Base-by-base conservation (phyloP, 768 basidiomycete genomes). In the Neoboletus subvelutipes region DNA sequence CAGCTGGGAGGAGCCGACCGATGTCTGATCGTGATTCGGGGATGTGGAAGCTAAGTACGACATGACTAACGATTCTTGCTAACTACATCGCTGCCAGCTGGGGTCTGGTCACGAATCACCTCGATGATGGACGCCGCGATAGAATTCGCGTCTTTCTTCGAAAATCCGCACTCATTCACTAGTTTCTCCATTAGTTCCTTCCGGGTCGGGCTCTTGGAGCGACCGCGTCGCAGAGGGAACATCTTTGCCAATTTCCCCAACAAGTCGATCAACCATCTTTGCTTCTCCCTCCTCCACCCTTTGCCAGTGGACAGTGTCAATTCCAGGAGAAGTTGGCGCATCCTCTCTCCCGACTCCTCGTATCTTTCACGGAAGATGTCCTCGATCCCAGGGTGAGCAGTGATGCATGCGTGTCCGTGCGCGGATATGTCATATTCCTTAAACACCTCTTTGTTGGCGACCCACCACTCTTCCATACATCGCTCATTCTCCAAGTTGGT, bases 381-480 rank as follows among this genome's bases (percentile, higher is more conserved):
- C 0, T 45, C 64, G 12, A 60, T 54, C 18, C 75, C 69, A 17
- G 64, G 56, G 41, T 50, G 69, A 15, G 76, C 70, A 15, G 77
- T 77, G 58, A 79, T 68, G 56, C 79, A 79, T 4, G 76, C 79
- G 20, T 76, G 71, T 17, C 71, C 76, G 13, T 60, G 34, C 0
- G 67, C 56, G 34, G 50, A 43, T 60, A 79, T 75, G 1, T 62
- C 64, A 41, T 69, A 67, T 15, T 20, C 37, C 41, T 54, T 55
- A 55, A 80, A 79, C 4, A 29, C 42, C 13, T 34, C 33, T 46
- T 71, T n/a, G 55, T 78, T 78, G 36, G 51, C 33, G 17, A 45
- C 39, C 78, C 77, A 79, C 78, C 78, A 79, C 26, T 39, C 61
- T 5, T 73, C 70, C 67, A 75, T 73, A 26, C 62, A 62, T 3